These are phyloP conservation scores for Bondarzewia mesenterica DNA, from an alignment of 1,284 basidiomycete genomes.

Conservation along the genomic window DNA sequence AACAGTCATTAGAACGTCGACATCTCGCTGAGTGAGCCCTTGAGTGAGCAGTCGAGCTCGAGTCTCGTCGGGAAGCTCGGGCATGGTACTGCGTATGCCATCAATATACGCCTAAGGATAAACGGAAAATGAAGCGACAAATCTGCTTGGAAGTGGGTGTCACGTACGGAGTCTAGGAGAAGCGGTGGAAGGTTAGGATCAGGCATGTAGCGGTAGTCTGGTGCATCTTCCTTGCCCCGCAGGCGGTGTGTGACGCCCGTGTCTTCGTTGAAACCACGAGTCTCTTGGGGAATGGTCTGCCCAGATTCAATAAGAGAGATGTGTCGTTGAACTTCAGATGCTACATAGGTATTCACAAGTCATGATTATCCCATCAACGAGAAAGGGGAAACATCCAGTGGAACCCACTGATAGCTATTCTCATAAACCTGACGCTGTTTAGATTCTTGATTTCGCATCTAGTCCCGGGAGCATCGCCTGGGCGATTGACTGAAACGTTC, in stretches of 20 bases:
- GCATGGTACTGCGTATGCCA: conserved; percentile 48
- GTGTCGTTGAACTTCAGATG: conserved; percentile 68
- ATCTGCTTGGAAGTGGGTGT: not conserved
- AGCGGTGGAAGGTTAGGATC: conserved; percentile 88
- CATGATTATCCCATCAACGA: too few species aligned
- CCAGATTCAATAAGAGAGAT: conserved; percentile 48
- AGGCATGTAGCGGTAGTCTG: conserved; percentile 98
- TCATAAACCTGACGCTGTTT: conserved; percentile 85
- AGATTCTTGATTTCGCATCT: conserved; percentile 98
- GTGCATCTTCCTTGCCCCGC: conserved; percentile 88
- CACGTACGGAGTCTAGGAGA: conserved; percentile 51
- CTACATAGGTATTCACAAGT: conserved; percentile 25
- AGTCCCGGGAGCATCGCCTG: conserved; percentile 64
- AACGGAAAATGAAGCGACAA: not conserved
- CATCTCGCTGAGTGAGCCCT: conserved; percentile 57
- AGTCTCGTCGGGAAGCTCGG: conserved; percentile 72
- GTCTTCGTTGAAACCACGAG: conserved; percentile 84
- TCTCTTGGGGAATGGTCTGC: conserved; percentile 68
- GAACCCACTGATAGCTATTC: conserved; percentile 75
- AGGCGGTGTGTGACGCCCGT: conserved; percentile 76
- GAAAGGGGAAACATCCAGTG: too few species aligned
- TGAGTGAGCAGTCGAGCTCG: conserved; percentile 46
- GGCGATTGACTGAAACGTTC: conserved; percentile 83
- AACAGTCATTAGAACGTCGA: conserved; percentile 70
- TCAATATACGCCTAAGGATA: conserved; percentile 50